Evolutionary conservation across 305 asterid genomes (phyloP), one percentile per base, ranked within the genome.

Genomic region (Rubia tinctorum): DNA sequence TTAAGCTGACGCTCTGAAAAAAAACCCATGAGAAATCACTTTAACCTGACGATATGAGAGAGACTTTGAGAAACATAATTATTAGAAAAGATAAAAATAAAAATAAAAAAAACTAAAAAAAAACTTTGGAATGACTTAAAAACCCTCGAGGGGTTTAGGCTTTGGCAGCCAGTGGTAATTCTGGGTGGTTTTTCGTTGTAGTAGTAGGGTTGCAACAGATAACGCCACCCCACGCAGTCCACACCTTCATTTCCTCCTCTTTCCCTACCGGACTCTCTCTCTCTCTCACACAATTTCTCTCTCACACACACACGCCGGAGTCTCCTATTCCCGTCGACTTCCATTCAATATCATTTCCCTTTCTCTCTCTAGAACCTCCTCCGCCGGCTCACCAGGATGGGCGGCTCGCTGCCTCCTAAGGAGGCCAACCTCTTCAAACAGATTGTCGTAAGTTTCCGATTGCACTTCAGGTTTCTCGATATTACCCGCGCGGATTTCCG

Each of bases 401-500:
- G 98, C 69, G 90, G 90, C 76, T 82, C 97, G 71, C 98, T 95
- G 81, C 99, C 98, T 84, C 85, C 96, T 18, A 95, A 88, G 85
- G 99, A 95, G 92, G 92, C 97, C 75, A 95, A 95, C 89, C 98
- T 95, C 85, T 95, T 92, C 79, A 95, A 95, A 70, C 91, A 92
- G 91, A 90, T 95, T 87, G 97, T 92, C 51, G 99, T 95, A 80
- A 87, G 98, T 53, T 22, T 76, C 66, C 63, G 78, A 78, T 74
- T 71, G 37, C n/a, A 44, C 61, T 56, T 78, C 67, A 55, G 39
- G 72, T 71, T 72, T 18, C 42, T 65, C 43, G 42, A 17, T 11
- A 23, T 45, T 23, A 0, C 27, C 23, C 27, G 2, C 39, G 23
- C 5, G 43, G 14, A 40, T 5, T 49, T 34, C 7, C 34, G 3